Percentiles rank a stretch among this genome's conserved stretches.
phyloP scores from a whole-genome alignment of 768 basidiomycete species.

The Imleria badia region DNA sequence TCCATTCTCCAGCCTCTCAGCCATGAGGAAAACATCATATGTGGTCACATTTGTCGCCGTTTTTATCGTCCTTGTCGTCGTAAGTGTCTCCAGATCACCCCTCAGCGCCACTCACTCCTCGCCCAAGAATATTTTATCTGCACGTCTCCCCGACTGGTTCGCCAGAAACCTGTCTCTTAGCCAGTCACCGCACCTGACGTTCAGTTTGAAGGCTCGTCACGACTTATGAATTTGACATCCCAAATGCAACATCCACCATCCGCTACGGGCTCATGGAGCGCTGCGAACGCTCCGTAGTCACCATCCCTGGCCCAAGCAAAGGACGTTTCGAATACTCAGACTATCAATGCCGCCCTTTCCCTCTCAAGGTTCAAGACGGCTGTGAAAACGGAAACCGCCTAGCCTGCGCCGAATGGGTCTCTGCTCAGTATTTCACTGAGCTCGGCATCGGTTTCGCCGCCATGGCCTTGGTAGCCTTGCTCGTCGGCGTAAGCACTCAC shows the following conservation, averaged over 20 bases:
- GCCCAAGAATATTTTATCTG: constrained; percentile 56
- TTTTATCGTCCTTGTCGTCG: constrained; percentile 47
- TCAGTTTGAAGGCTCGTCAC: constrained; percentile 41
- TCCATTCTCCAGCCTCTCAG: neutral
- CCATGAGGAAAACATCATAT: constrained; percentile 72
- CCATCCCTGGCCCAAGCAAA: constrained; percentile 46
- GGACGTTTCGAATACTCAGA: constrained; percentile 50
- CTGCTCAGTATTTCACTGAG: constrained; percentile 66
- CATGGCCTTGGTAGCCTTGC: constrained; percentile 54
- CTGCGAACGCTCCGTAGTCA: constrained; percentile 53
- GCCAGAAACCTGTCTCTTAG: constrained; percentile 25
- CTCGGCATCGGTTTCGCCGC: constrained; percentile 63
- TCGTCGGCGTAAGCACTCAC: constrained; percentile 70
- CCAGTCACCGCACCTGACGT: constrained; percentile 21
- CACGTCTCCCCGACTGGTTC: constrained; percentile 64
- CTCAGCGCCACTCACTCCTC: neutral
- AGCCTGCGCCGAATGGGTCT: constrained; percentile 70
- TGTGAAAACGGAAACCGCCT: constrained; percentile 52
- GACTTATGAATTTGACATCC: constrained; percentile 37
- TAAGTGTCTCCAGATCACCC: constrained; percentile 32
- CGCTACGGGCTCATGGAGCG: constrained; percentile 59
- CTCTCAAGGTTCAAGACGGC: constrained; percentile 46
- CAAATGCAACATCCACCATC: constrained; percentile 47
- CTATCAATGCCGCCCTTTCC: constrained; percentile 66
- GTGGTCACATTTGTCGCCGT: constrained; percentile 61